Evolutionary conservation across 1,284 basidiomycete genomes (phyloP).

Genomic region (Trichosporon sp.): DNA sequence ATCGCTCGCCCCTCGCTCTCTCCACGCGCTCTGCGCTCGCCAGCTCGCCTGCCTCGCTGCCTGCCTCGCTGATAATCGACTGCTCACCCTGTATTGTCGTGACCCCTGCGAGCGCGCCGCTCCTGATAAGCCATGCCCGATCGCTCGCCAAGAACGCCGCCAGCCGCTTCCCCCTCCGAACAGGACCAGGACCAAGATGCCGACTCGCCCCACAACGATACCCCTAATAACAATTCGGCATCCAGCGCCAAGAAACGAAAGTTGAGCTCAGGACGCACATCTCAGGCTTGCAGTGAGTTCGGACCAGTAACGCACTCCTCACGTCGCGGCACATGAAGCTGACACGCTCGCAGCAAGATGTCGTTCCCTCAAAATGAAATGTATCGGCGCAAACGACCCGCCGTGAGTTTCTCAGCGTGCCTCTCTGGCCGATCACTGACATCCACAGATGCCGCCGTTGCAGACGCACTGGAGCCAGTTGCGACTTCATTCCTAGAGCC

Average conservation of each 20-base stretch:
- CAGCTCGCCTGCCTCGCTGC: not conserved
- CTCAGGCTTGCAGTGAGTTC: constrained; percentile 22
- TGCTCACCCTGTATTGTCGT: not conserved
- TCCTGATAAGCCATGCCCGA: not conserved
- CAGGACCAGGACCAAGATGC: not conserved
- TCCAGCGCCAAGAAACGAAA: constrained; percentile 16
- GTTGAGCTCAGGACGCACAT: constrained; percentile 15
- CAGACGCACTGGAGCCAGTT: constrained; percentile 16
- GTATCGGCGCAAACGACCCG: constrained; percentile 22
- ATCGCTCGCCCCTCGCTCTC: not conserved
- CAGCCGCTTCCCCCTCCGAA: not conserved
- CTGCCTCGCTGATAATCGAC: not conserved
- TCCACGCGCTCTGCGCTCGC: not conserved
- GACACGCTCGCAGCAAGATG: constrained; percentile 13
- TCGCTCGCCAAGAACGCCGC: not conserved
- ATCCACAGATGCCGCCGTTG: constrained; percentile 15
- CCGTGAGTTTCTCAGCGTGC: constrained; percentile 5
- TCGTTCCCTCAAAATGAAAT: constrained; percentile 23
- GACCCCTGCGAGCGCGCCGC: not conserved
- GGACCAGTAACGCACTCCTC: not conserved
- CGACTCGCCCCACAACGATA: not conserved
- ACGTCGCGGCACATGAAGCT: not conserved
- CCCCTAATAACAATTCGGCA: not conserved
- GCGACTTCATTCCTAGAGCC: constrained; percentile 22
- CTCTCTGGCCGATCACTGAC: not conserved